Evolutionary conservation across 2,329 filamentous ascomycete species (phyloP).

Genomic region (Nigrospora osmanthi): DNA sequence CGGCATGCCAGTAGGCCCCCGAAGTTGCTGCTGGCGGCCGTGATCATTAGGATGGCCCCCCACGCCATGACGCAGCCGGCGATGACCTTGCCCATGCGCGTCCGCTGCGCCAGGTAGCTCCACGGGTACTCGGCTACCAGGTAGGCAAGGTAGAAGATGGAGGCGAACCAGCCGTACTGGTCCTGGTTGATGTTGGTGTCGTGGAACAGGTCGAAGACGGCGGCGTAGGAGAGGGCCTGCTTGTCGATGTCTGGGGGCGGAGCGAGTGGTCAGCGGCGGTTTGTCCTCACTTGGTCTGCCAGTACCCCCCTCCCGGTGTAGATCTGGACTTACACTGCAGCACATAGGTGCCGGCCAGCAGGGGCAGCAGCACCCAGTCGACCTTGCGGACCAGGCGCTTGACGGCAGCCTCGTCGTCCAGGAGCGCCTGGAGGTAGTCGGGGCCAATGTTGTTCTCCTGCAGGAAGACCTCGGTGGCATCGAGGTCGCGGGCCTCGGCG

Average conservation of each 20-base stretch:
- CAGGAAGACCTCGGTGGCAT: conserved; percentile 40
- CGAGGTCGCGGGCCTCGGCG: conserved; percentile 23
- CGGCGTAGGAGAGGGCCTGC: conserved; percentile 43
- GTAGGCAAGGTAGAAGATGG: conserved; percentile 44
- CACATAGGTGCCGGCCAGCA: conserved; percentile 40
- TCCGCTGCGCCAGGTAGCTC: conserved; percentile 25
- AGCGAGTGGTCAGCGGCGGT: too few relatives aligned
- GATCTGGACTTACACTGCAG: conserved; percentile 33
- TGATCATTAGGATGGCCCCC: conserved; percentile 32
- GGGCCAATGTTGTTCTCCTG: conserved; percentile 35
- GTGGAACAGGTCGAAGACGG: conserved; percentile 46
- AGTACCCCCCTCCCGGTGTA: too few relatives aligned
- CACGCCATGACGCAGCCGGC: conserved; percentile 21
- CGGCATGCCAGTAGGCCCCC: conserved; percentile 32
- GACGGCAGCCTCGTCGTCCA: conserved; percentile 28
- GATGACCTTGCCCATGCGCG: conserved; percentile 25
- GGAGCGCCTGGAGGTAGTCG: conserved; percentile 31
- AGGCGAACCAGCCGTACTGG: conserved; percentile 47
- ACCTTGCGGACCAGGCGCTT: conserved; percentile 32
- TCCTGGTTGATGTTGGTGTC: conserved; percentile 36
- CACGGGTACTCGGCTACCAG: conserved; percentile 20
- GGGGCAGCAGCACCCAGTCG: conserved; percentile 40
- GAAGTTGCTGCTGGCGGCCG: conserved; percentile 31
- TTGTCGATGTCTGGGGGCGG: conserved; percentile 37
- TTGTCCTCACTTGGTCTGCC: too few relatives aligned